Percentiles rank a stretch among this genome's conserved stretches.
Evolutionary conservation across 108 stramenopile genomes (phyloP).

Genomic region (Cyclostephanos tholiformis): DNA sequence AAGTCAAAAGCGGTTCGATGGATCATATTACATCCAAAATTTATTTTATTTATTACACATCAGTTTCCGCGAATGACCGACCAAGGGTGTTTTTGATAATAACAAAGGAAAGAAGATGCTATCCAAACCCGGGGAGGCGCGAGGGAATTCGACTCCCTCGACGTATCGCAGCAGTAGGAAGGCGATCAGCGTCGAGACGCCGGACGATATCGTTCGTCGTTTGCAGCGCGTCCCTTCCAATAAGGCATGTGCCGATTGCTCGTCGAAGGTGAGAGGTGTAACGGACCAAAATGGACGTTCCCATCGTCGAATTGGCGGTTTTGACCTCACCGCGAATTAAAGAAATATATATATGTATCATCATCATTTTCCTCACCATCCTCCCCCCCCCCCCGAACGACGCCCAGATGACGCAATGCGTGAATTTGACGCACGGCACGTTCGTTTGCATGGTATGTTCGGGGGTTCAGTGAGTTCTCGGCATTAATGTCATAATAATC

Average conservation of each 20-base stretch:
- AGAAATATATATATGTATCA: no score
- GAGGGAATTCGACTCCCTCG: constrained; percentile 13
- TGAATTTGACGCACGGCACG: constrained; percentile 74
- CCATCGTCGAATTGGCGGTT: no score
- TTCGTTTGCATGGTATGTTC: constrained; percentile 82
- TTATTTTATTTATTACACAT: no score
- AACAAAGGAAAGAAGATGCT: constrained; percentile 28
- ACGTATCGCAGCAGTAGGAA: constrained; percentile 31
- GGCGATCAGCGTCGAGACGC: constrained; percentile 25
- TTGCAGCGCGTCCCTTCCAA: constrained; percentile 67
- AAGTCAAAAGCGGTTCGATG: no score
- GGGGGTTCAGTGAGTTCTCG: constrained; percentile 62
- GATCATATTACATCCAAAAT: no score
- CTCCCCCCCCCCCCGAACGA: neutral
- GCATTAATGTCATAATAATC: neutral
- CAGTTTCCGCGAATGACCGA: no score
- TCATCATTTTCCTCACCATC: no score
- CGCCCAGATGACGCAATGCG: constrained; percentile 60
- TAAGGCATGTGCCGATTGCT: constrained; percentile 82
- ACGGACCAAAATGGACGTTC: no score
- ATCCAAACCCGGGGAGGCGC: constrained; percentile 46
- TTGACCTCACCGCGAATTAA: no score
- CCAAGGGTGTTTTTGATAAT: no score
- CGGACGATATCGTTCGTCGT: constrained; percentile 45
- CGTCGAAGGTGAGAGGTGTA: constrained; percentile 44